Conservation (phyloP, 1,139 yeast genomes). For the Geotrichum reessii region DNA sequence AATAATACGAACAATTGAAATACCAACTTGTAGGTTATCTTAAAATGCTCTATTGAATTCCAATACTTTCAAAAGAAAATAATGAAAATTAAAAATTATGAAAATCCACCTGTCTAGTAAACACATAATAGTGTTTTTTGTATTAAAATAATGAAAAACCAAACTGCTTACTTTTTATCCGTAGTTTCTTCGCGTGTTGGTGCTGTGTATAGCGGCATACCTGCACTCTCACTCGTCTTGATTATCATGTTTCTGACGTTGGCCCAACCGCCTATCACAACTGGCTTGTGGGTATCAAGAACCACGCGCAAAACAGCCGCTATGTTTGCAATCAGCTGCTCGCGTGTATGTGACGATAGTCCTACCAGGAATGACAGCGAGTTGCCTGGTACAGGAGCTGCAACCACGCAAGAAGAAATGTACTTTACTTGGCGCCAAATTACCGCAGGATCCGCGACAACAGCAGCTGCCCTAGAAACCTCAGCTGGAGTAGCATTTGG, state of each 20-base stretch:
- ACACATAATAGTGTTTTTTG: no score
- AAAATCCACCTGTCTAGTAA: neutral
- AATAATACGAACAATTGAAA: neutral
- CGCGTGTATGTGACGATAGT: conserved; percentile 20
- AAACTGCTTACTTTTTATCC: neutral
- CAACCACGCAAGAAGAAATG: conserved; percentile 25
- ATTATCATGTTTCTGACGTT: conserved; percentile 21
- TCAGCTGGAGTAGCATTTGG: conserved; percentile 21
- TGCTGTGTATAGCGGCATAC: conserved; percentile 22
- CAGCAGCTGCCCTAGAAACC: conserved; percentile 14
- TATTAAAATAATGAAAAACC: no score
- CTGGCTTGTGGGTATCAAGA: conserved; percentile 15
- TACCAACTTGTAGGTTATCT: neutral
- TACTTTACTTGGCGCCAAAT: conserved; percentile 26
- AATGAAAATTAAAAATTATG: neutral
- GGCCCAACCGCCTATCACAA: conserved; percentile 21
- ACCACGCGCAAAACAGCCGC: conserved; percentile 22
- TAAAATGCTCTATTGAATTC: neutral
- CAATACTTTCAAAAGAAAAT: neutral
- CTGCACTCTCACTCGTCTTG: conserved; percentile 27
- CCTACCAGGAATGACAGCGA: conserved; percentile 28
- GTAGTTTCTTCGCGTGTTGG: neutral
- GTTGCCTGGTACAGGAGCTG: conserved; percentile 27
- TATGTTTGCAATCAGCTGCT: conserved; percentile 26
- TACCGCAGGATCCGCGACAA: conserved; percentile 23